Base-by-base conservation (phyloP, 345 rosid genomes). In the Camelina sativa region DNA sequence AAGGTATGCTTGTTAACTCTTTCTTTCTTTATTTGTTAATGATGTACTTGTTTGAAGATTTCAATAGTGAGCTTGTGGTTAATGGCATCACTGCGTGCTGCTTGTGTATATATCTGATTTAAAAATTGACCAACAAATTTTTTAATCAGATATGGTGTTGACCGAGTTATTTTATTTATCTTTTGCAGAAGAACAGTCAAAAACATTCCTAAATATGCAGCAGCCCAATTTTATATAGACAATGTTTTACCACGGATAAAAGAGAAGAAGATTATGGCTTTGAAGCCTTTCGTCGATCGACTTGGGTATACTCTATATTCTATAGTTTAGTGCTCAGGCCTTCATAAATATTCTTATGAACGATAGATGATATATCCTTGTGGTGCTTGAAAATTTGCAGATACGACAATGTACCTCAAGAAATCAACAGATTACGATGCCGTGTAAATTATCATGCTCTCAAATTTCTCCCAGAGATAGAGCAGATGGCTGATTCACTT, bases 361-460 rank as follows among this genome's bases (percentile, higher is more conserved):
- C 34, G 34, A 67, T 66, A 46, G 35, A 72, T 72, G 62, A 72
- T 41, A 43, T 58, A 51, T 23, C 64, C 71, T 52, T 71, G 53
- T 76, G 16, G 38, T 25, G 12, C 59, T 82, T 69, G 72, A 67
- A 50, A 30, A 1, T 77, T 58, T 81, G 68, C 82, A 96, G 99
- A 82, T 96, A 92, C 70, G 99, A 92, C 76, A 96, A 96, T 83
- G 99, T 96, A 78, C 95, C 99, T 55, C 86, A 75, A 84, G 98
- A 92, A 84, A 88, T 96, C 88, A 96, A 96, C 84, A 84, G 97
- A 84, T 91, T 96, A 60, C 85, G 99, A 80, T 96, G 99, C 83
- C 87, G 98, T 77, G 99, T 96, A 56, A 96, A 96, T 78, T 96
- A 96, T 80, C 99, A 96, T 84, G 99, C 99, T 47, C 90, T 92